Evolutionary conservation across 768 basidiomycete genomes (phyloP).

Genomic region (Cyclocybe aegerita): DNA sequence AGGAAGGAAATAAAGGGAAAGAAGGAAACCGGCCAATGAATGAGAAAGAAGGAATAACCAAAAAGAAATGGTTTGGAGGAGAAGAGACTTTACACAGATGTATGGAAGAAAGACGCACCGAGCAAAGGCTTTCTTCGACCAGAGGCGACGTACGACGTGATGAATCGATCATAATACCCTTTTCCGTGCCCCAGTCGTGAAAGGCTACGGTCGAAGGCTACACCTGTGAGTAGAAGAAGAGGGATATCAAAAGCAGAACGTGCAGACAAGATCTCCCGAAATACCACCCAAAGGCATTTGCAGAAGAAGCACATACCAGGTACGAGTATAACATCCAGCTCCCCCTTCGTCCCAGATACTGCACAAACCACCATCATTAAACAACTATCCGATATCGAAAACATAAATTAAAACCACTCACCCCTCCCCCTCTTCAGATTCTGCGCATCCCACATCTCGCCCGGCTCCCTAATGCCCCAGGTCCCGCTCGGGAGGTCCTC

Average conservation of each 20-base stretch:
- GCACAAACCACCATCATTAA: neutral
- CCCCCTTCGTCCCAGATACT: slow-evolving; percentile 22
- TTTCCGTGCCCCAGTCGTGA: slow-evolving; percentile 81
- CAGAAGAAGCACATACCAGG: slow-evolving; percentile 47
- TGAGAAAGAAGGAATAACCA: neutral
- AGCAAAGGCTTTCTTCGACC: slow-evolving; percentile 52
- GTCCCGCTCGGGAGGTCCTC: slow-evolving; percentile 52
- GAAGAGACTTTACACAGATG: slow-evolving; percentile 1
- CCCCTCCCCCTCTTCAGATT: slow-evolving; percentile 55
- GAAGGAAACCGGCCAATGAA: neutral
- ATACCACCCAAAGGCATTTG: neutral
- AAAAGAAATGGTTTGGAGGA: neutral
- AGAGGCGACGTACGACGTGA: slow-evolving; percentile 50
- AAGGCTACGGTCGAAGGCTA: slow-evolving; percentile 70
- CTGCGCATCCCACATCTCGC: slow-evolving; percentile 36
- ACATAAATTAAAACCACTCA: slow-evolving; percentile 28
- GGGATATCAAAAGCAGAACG: neutral
- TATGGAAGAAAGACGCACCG: slow-evolving; percentile 38
- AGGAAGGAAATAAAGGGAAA: neutral
- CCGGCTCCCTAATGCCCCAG: slow-evolving; percentile 80
- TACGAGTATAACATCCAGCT: slow-evolving; percentile 63
- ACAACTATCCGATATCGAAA: neutral
- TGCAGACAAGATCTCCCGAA: neutral
- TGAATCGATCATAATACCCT: slow-evolving; percentile 80
- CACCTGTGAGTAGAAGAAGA: slow-evolving; percentile 38